Base-by-base conservation (phyloP, 139 green algal genomes). In the Chlorella sp. region DNA sequence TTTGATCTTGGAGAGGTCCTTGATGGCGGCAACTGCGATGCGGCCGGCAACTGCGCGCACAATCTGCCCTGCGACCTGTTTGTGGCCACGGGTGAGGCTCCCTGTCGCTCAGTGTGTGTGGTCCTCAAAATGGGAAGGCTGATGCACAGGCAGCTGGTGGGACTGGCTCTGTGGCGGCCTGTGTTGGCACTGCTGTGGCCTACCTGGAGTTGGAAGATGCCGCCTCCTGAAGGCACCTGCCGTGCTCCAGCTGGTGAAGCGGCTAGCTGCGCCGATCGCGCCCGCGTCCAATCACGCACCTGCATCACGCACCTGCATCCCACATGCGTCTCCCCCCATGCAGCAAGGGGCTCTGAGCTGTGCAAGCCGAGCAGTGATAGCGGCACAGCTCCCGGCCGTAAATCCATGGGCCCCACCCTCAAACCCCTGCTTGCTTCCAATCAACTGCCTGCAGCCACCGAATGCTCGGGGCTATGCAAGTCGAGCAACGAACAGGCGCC, bases 391-490 rank as follows among this genome's bases (percentile, higher is more conserved):
- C n/a, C n/a, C n/a, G n/a, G n/a, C n/a, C n/a, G n/a, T n/a, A n/a
- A n/a, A n/a, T n/a, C n/a, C n/a, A n/a, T n/a, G n/a, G n/a, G n/a
- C 32, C 3, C 6, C 73, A 17, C 73, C 4, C 73, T 32, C 46
- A 5, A 30, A 1, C 30, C 41, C 30, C 16, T 64, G 30, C 16
- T 30, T 7, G 17, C 44, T 24, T 1, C 73, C 73, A 28, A 22
- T 24, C 44, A 43, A 32, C 32, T 3, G 30, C 20, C 24, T 60
- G 73, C 73, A 79, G 73, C 28, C 32, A 30, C 28, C 30, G 44
- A 38, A 1, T 82, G 76, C 54, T 28, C 46, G 48, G 56, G 72
- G 44, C 36, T 82, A 22, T 82, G 76, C 76, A 48, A 70, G 32
- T 41, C 32, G 8, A 41, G 46, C 24, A 82, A 70, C 11, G 51